Evolutionary conservation across 2,329 filamentous ascomycete genomes (phyloP), one percentile per base, ranked within the genome.

Genomic region (Diaporthe destruens): DNA sequence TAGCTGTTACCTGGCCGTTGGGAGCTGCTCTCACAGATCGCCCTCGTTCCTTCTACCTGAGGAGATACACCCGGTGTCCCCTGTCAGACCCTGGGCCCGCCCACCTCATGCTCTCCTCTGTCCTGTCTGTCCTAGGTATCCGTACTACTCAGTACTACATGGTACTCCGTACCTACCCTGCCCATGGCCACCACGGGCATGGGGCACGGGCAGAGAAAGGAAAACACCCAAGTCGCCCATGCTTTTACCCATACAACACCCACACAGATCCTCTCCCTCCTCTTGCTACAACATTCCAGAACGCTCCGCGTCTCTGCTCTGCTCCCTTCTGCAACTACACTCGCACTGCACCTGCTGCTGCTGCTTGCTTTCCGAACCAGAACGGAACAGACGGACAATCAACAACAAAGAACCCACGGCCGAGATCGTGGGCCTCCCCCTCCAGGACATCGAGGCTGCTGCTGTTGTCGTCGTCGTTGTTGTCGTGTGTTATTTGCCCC

Each of bases 211-310:
- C 47, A 51, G 47, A 53, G 61, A 32, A 66, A 66, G 61, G 44
- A 66, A 66, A 66, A 66, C 44, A 66, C 61, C 61, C 61, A 66
- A 66, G 61, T 66, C 29, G 29, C 44, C 59, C 57, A 56, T 56
- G 23, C 36, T 23, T 39, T 39, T 53, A 66, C 25, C 59, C 61
- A 66, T 51, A 51, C 61, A 65, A 49, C 61, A 51, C 44, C 61
- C 61, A 51, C 61, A 65, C 61, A 51, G 29, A 36, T 51, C 29
- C 47, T 66, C 61, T 66, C 61, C 47, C 61, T 66, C 61, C 61
- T 66, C 47, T 47, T 66, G 61, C 61, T 66, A 53, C 61, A 66
- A 66, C 61, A 66, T 66, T 66, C 61, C 61, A 66, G 61, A 66
- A 66, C 61, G 61, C 61, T 66, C 61, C 61, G 61, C 61, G 61